A percentile compares a stretch with the other conserved stretches of the same genome.
Conservation (phyloP, 31 red algal genomes). For the Bonnemaisonia californica region DNA sequence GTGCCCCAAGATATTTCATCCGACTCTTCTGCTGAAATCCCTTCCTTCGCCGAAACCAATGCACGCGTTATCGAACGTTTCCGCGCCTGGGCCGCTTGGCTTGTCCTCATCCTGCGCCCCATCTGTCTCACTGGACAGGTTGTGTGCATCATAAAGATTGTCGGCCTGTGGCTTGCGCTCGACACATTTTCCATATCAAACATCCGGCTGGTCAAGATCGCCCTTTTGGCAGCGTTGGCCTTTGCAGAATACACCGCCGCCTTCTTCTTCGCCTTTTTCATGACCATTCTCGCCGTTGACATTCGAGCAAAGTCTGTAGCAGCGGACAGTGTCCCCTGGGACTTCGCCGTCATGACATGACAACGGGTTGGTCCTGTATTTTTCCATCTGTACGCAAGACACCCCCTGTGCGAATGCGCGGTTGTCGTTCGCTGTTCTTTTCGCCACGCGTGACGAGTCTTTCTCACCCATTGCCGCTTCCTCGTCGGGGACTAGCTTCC, state of each 20-base stretch:
- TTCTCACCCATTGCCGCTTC: too few species aligned
- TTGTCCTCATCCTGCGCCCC: slow-evolving; percentile 48
- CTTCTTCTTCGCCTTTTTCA: slow-evolving; percentile 76
- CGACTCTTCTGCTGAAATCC: not conserved
- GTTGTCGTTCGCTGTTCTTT: too few species aligned
- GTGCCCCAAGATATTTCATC: not conserved
- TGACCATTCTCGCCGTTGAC: slow-evolving; percentile 70
- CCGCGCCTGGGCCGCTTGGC: slow-evolving; percentile 13
- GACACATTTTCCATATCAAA: slow-evolving; percentile 72
- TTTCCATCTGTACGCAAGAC: not conserved
- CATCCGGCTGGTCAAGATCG: slow-evolving; percentile 62
- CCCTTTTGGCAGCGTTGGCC: slow-evolving; percentile 52
- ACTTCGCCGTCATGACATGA: too few species aligned
- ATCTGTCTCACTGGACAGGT: slow-evolving; percentile 73
- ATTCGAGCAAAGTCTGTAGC: slow-evolving; percentile 67
- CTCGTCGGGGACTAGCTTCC: too few species aligned
- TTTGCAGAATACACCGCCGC: slow-evolving; percentile 74
- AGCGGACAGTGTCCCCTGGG: too few species aligned
- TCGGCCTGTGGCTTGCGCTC: slow-evolving; percentile 64
- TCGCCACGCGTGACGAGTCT: too few species aligned
- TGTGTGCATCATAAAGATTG: slow-evolving; percentile 75
- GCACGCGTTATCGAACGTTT: slow-evolving; percentile 20
- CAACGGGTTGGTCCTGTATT: not conserved
- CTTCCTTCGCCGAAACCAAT: not conserved
- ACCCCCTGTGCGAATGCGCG: too few species aligned